phyloP scores from a whole-genome alignment of 2,329 filamentous ascomycete genomes.

The Neopestalotiopsis clavispora region DNA sequence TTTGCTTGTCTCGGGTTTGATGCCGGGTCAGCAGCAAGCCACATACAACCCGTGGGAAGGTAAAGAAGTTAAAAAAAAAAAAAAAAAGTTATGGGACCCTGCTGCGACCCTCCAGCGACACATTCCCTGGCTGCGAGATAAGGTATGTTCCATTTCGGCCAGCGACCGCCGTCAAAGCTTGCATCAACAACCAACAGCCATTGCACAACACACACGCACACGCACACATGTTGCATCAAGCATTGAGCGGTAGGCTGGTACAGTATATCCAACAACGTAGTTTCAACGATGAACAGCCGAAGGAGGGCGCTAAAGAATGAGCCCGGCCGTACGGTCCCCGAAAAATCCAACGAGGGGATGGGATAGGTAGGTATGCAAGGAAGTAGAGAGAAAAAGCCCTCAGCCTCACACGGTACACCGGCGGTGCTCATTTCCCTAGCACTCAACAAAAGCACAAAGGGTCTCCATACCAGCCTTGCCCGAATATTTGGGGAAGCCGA shows the following conservation, averaged over 20 bases:
- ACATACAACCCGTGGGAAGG: not conserved
- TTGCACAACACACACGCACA: not conserved
- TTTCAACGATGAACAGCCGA: not conserved
- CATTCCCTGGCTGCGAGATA: not conserved
- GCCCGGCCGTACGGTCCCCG: not conserved
- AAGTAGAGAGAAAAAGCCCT: not conserved
- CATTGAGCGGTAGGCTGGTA: not conserved
- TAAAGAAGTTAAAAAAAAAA: not conserved
- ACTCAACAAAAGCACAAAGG: conserved; percentile 12
- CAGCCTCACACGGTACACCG: not conserved
- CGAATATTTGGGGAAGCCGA: conserved; percentile 16
- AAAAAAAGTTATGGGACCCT: not conserved
- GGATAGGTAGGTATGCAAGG: not conserved
- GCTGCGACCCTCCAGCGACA: not conserved
- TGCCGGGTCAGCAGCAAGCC: not conserved
- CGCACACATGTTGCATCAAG: not conserved
- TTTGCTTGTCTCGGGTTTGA: not conserved
- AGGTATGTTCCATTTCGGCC: not conserved
- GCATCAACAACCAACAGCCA: not conserved
- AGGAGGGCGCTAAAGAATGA: not conserved
- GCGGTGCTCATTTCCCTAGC: not conserved
- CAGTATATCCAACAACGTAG: not conserved
- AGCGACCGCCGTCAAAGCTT: not conserved
- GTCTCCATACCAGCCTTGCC: conserved; percentile 14
- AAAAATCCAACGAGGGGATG: not conserved